These are phyloP conservation scores for Caloboletus firmus DNA, from an alignment of 1,284 basidiomycete genomes.

Conservation along the genomic window DNA sequence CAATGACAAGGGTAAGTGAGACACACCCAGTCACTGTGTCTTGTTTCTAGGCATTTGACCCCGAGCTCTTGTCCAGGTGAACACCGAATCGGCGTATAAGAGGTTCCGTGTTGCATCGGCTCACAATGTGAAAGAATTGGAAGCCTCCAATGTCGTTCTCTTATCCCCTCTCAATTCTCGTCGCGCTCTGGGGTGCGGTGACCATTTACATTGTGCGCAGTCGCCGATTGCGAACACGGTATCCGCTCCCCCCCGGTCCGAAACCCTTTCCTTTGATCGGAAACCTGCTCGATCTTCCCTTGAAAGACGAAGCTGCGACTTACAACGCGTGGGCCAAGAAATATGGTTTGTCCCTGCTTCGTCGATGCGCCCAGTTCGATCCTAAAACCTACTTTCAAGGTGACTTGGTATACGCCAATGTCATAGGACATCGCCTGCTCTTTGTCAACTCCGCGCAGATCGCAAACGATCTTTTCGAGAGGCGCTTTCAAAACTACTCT, in stretches of 20 bases:
- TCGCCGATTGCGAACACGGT: slow-evolving; percentile 10
- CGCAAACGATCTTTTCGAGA: slow-evolving; percentile 40
- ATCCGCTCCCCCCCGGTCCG: slow-evolving; percentile 34
- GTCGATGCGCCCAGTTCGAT: background rate
- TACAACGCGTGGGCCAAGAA: slow-evolving; percentile 36
- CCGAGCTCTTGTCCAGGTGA: slow-evolving; percentile 17
- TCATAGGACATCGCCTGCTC: slow-evolving; percentile 30
- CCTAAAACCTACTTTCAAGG: slow-evolving; percentile 13
- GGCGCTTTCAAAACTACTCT: slow-evolving; percentile 31
- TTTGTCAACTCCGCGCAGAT: slow-evolving; percentile 37
- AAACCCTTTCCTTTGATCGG: slow-evolving; percentile 35
- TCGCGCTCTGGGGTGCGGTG: slow-evolving; percentile 25
- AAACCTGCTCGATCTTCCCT: slow-evolving; percentile 33
- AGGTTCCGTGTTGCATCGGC: background rate
- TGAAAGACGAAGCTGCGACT: slow-evolving; percentile 29
- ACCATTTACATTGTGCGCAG: slow-evolving; percentile 21
- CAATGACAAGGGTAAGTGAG: slow-evolving; percentile 14
- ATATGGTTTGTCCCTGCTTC: slow-evolving; percentile 27
- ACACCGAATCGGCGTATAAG: slow-evolving; percentile 24
- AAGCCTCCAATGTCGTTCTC: slow-evolving; percentile 21
- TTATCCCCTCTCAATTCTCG: slow-evolving; percentile 16
- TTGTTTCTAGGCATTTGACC: slow-evolving; percentile 1
- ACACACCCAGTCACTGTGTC: slow-evolving; percentile 15
- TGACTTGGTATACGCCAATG: slow-evolving; percentile 33
- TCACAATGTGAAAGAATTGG: slow-evolving; percentile 5